These are phyloP conservation scores for Termitomyces sp. DNA, from an alignment of 1,284 basidiomycete species.

Conservation along the genomic window DNA sequence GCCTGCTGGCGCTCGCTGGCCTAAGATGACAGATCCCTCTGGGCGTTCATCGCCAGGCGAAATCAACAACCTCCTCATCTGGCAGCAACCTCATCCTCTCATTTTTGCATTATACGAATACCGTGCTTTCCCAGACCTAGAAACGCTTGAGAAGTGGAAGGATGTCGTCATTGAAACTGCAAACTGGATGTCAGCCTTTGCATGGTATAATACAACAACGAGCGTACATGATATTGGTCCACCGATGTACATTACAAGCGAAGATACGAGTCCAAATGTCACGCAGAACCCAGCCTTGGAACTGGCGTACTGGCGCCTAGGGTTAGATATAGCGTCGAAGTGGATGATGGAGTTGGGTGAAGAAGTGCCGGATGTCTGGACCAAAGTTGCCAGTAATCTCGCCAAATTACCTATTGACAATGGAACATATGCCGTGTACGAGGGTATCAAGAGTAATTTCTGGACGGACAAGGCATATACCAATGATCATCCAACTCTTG, in stretches of 20 bases:
- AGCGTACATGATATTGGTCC: constrained; percentile 52
- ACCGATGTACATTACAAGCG: constrained; percentile 53
- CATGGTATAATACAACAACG: constrained; percentile 45
- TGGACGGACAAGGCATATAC: constrained; percentile 48
- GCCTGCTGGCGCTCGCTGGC: constrained; percentile 51
- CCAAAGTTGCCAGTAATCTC: constrained; percentile 39
- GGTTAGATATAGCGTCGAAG: constrained; percentile 40
- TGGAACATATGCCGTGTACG: constrained; percentile 51
- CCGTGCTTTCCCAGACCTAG: constrained; percentile 36
- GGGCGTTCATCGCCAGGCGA: constrained; percentile 53
- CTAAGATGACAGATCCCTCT: constrained; percentile 59
- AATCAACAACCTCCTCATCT: constrained; percentile 60
- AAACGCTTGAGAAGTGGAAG: constrained; percentile 46
- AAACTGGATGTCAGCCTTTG: constrained; percentile 57
- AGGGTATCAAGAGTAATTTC: constrained; percentile 48
- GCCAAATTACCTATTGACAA: constrained; percentile 46
- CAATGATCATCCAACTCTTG: constrained; percentile 55
- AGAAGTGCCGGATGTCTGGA: constrained; percentile 39
- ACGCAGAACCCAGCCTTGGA: constrained; percentile 56
- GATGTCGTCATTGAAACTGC: constrained; percentile 48
- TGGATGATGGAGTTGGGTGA: constrained; percentile 45
- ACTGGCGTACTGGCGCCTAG: constrained; percentile 54
- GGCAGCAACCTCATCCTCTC: constrained; percentile 58
- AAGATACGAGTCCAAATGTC: constrained; percentile 51
- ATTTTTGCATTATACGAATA: constrained; percentile 57